Evolutionary conservation across 164 flowering plant genomes (phyloP), one percentile per base, ranked within the genome.

Genomic region (Umbellularia californica): DNA sequence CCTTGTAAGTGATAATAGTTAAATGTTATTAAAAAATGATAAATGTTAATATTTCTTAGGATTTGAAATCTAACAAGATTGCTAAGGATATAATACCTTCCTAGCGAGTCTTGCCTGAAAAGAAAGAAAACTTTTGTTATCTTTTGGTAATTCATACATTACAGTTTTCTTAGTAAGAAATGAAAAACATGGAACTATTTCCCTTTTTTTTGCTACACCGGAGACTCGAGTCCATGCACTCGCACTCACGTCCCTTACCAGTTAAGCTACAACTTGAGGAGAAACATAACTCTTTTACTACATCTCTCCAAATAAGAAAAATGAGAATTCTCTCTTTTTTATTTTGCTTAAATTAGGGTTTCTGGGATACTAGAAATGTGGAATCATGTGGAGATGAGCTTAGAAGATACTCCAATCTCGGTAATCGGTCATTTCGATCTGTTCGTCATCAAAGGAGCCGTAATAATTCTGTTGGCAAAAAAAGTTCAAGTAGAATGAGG

Each of bases 341-440:
- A 52, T 14, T 70, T 73, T 71, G 65, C 27, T 70, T 58, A 47
- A 63, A 0, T 41, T 79, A 90, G 94, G 94, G 94, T 55, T 78
- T 88, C 19, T 90, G 88, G 90, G 87, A 81, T 58, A 63, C 75
- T 69, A 83, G 77, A 52, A 82, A 76, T 28, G 76, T 60, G 12
- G 78, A 71, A 62, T 77, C 68, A 9, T 73, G 82, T 9, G 25
- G 22, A 6, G 85, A 67, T 33, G 84, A 78, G 30, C n/a, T 64
- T 68, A 81, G 52, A 65, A 87, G 82, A 73, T 76, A 78, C 75
- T 25, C 77, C 15, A 83, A 82, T 28, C 3, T 60, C 17, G 83
- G 80, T 76, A 77, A 69, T 64, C 69, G 63, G 51, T 63, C 75
- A 27, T 66, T 35, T 63, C 70, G 65, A 30, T 60, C 68, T 24